Conservation (phyloP, 441 rosid species). For the Capsella rubella region DNA sequence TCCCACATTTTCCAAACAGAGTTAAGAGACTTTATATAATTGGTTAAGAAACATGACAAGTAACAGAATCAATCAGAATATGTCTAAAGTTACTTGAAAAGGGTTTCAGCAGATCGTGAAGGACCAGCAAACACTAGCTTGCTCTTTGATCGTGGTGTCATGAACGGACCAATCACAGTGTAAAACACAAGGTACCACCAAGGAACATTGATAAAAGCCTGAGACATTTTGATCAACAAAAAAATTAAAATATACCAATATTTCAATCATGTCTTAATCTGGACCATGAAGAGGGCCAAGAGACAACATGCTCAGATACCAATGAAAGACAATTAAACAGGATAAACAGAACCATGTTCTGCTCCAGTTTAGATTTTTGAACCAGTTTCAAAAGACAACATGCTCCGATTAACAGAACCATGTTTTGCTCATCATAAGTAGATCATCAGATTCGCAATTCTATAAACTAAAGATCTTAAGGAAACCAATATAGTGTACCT, state of each 20-base stretch:
- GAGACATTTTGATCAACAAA: constrained; percentile 15
- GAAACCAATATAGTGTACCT: constrained; percentile 47
- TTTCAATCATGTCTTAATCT: background rate
- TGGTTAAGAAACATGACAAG: background rate
- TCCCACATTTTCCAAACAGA: constrained; percentile 8
- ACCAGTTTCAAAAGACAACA: background rate
- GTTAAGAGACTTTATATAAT: constrained; percentile 17
- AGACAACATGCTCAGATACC: constrained; percentile 7
- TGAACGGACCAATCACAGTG: constrained; percentile 81
- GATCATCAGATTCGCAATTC: too few species aligned
- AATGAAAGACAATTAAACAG: constrained; percentile 3
- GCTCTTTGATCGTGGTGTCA: constrained; percentile 85
- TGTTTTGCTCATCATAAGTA: too few species aligned
- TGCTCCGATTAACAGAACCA: too few species aligned
- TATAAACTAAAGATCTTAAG: background rate
- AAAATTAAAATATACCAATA: constrained; percentile 1
- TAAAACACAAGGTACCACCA: constrained; percentile 86
- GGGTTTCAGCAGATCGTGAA: constrained; percentile 70
- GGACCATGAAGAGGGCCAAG: background rate
- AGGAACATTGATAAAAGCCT: constrained; percentile 88
- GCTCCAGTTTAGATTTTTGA: background rate
- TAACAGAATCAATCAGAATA: background rate
- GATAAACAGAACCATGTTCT: background rate
- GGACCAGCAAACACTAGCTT: constrained; percentile 85
- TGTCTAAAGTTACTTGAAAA: constrained; percentile 64